Evolutionary conservation across 306 rosid species (phyloP), one percentile per base, ranked within the genome.

Genomic region (Gleditsia sinensis): DNA sequence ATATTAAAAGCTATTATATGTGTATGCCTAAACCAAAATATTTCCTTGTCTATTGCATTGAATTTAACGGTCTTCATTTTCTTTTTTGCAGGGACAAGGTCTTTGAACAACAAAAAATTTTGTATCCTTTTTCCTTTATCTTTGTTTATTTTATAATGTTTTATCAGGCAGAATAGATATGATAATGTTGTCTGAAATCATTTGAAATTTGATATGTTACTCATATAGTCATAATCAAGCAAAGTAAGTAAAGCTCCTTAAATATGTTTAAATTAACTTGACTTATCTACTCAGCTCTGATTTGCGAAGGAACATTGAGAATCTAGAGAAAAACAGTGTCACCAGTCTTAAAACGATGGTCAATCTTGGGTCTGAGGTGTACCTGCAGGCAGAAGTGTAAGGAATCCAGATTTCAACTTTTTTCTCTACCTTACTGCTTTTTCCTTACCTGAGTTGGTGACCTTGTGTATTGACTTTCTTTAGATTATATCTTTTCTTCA

Each of bases 301-400:
- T 84, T 78, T 94, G 80, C 86, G 96, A 56, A 86, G 62, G 75
- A 92, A 88, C 71, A 90, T 94, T 21, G 97, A 92, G 80, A 94
- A 83, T 76, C 80, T 94, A 73, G 89, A 94, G 89, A 90, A 86
- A 74, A 90, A 90, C 78, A 88, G 93, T 73, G 96, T 90, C 59
- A 88, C 95, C 79, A 87, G 86, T 86, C 88, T 94, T 34, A 83
- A 86, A 83, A 90, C 95, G 6, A 37, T 88, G 90, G 97, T 91
- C 81, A 92, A 94, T 86, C 84, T 94, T 75, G 99, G 97, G 42
- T 94, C 97, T 46, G 97, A 94, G 76, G 99, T 94, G 8, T 90
- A 92, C 79, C 68, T 86, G 75, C 97, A 92, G 86, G 97, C 96
- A 61, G 93, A 94, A 48, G 99, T 92, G 99, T 91, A 87, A 90